A percentile compares a stretch with the other conserved stretches of the same genome.
Conservation (phyloP, 495 filamentous ascomycete species). For the Tetracladium setigerum region DNA sequence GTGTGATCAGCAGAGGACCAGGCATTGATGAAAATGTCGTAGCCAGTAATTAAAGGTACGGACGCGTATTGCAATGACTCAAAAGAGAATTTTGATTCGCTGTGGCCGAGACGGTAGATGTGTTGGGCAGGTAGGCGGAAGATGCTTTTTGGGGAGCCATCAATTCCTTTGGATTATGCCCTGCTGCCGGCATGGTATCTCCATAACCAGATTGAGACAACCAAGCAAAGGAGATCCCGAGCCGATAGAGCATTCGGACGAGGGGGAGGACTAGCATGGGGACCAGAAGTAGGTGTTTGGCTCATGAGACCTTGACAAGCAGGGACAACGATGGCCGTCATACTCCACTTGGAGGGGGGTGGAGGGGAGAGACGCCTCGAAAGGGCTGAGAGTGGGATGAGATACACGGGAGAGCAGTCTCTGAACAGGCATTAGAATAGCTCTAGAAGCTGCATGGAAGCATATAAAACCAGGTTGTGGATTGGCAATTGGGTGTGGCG, state of each 20-base stretch:
- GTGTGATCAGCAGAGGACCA: slow-evolving; percentile 17
- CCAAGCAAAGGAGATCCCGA: slow-evolving; percentile 12
- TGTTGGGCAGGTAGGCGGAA: slow-evolving; percentile 12
- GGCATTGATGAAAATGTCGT: slow-evolving; percentile 17
- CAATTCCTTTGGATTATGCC: slow-evolving; percentile 15
- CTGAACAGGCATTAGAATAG: neutral
- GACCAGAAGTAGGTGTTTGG: slow-evolving; percentile 6
- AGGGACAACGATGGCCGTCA: slow-evolving; percentile 3
- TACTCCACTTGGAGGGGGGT: neutral
- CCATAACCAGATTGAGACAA: slow-evolving; percentile 12
- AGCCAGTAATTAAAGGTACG: slow-evolving; percentile 20
- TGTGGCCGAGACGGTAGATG: slow-evolving; percentile 17
- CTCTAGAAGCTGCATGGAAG: slow-evolving; percentile 4
- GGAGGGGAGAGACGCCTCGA: neutral
- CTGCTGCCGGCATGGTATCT: neutral
- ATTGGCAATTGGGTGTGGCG: no score
- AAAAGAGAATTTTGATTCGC: slow-evolving; percentile 18
- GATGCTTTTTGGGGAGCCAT: slow-evolving; percentile 9
- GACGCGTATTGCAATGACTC: slow-evolving; percentile 15
- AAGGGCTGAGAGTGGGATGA: neutral
- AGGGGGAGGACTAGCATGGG: slow-evolving; percentile 2
- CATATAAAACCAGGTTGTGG: neutral
- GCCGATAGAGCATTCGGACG: slow-evolving; percentile 2
- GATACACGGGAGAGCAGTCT: neutral
- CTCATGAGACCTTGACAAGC: slow-evolving; percentile 2